Base-by-base conservation (phyloP, 495 filamentous ascomycete species). In the Aspergillus steynii region DNA sequence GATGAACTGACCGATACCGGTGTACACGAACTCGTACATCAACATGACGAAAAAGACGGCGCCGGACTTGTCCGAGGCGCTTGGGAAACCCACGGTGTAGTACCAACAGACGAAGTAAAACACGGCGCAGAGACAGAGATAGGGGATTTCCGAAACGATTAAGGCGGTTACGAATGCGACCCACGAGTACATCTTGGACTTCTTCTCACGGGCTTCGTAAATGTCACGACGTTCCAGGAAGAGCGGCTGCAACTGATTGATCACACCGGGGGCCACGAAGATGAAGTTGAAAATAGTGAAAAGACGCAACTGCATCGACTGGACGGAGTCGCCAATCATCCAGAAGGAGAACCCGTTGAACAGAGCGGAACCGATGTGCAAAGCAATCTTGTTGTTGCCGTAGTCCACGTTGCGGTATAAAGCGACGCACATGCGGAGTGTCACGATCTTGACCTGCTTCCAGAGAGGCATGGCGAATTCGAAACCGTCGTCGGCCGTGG, bases 401-500 rank as follows among this genome's bases (percentile, higher is more conserved):
- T 93, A 91, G 64, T 81, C 84, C 51, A 81, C 76, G 65, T 84
- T 74, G 55, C 88, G 81, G 81, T 79, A 90, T 58, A 88, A 77
- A 32, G 86, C 78, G 2, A 75, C 73, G 66, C 82, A 86, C 56
- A 84, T 82, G 4, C 88, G 81, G 55, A 80, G 74, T 20, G 82
- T 83, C 3, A 90, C 77, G 58, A 84, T 69, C n/a, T 74, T 76
- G 0, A 79, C 81, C 68, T 90, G 88, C 10, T 75, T 64, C 71
- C 74, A 78, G 2, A 88, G 69, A 0, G 86, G 75, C 46, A 82
- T 84, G 4, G 87, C 86, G 56, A 84, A 90, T 66, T 88, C 84
- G 15, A 66, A 58, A 7, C 73, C 72, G 52, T 79, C 73, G 54
- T 78, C 72, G 10, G 72, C 61, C 3, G 71, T 70, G 6, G 67